phyloP scores from a whole-genome alignment of 306 rosid species.

The Corylus heterophylla region DNA sequence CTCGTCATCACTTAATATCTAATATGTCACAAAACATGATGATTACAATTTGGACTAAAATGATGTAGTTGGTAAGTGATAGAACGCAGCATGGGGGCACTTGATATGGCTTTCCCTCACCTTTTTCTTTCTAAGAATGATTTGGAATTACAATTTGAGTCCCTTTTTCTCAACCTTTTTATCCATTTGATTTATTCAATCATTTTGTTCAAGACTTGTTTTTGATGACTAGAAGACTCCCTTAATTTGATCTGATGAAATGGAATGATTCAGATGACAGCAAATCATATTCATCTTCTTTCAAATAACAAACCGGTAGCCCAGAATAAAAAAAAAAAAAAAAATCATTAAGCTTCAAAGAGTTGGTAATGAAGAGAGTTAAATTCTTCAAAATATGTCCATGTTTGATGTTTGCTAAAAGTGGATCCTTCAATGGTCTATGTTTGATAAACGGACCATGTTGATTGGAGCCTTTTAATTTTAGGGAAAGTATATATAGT shows the following conservation, averaged over 20 bases:
- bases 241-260: neutral
- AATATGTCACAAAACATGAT: slow-evolving; percentile 11
- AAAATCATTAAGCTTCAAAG: neutral
- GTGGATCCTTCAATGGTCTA: too few species aligned
- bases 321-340: too few species aligned
- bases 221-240: neutral
- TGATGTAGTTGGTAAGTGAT: slow-evolving; percentile 37
- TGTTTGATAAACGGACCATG: too few species aligned
- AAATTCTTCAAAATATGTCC: too few species aligned
- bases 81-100: slow-evolving; percentile 13
- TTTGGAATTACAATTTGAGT: neutral
- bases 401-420: too few species aligned
- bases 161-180: neutral
- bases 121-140: slow-evolving; percentile 13
- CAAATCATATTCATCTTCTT: neutral
- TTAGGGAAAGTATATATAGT: too few species aligned
- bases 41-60: slow-evolving; percentile 30
- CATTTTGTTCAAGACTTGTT: neutral
- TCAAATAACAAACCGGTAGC: too few species aligned
- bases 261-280: neutral
- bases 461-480: too few species aligned
- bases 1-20: neutral
- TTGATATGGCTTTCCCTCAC: neutral
- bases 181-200: neutral
- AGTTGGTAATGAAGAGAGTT: neutral